Evolutionary conservation across 768 basidiomycete species (phyloP).

Genomic region (Heimioporus sp.): DNA sequence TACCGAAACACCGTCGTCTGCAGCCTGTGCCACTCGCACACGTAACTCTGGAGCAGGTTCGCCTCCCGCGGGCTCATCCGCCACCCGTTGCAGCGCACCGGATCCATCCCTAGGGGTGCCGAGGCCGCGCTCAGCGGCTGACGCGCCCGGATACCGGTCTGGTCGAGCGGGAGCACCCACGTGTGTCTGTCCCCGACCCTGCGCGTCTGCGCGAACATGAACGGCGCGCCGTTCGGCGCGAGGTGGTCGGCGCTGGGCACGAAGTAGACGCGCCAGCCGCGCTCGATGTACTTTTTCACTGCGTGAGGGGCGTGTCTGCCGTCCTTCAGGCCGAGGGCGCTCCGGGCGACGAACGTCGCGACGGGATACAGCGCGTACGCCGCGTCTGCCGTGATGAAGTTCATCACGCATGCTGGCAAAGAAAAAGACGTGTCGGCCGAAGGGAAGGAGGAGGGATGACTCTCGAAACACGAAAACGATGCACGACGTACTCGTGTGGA

Average conservation of each 20-base stretch:
- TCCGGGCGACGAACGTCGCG: constrained; percentile 36
- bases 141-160: constrained; percentile 9
- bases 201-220: constrained; percentile 21
- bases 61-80: too few relatives aligned
- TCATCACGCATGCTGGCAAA: constrained; percentile 25
- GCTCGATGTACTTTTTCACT: constrained; percentile 32
- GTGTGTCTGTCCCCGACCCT: constrained; percentile 31
- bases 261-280: constrained; percentile 35
- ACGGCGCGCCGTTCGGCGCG: constrained; percentile 1
- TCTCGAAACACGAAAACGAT: not conserved
- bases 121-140: constrained; percentile 11
- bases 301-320: constrained; percentile 7
- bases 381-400: constrained; percentile 38
- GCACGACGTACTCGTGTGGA: constrained; percentile 45
- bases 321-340: constrained; percentile 19
- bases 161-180: constrained; percentile 33
- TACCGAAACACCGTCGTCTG: constrained; percentile 25
- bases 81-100: constrained; percentile 19
- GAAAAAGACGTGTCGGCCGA: not conserved
- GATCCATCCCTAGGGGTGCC: constrained; percentile 12
- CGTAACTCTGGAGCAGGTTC: too few relatives aligned
- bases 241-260: constrained; percentile 1
- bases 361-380: constrained; percentile 42
- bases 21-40: constrained; percentile 1
- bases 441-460: too few relatives aligned